Evolutionary conservation across 208 protist genomes (phyloP).

Genomic region (Trypanosoma lewisi): DNA sequence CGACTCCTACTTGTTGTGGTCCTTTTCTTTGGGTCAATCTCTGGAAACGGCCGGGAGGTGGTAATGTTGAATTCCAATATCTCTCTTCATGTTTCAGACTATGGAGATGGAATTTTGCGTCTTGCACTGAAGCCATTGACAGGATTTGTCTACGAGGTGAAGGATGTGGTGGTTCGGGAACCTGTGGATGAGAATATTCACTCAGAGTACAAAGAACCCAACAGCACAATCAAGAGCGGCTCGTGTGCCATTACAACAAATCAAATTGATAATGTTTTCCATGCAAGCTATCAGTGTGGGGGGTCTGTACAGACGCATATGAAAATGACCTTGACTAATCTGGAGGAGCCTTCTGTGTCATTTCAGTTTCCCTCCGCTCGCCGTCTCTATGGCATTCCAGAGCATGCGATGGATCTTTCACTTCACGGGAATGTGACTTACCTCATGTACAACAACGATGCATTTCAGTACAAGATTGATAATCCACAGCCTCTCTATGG

Average conservation of each 20-base stretch:
- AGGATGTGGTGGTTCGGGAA: constrained; percentile 23
- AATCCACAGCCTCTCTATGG: constrained; percentile 96
- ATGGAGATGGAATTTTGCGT: constrained; percentile 40
- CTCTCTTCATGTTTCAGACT: constrained; percentile 31
- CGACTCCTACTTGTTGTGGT: neutral
- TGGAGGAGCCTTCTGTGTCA: constrained; percentile 18
- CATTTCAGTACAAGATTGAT: constrained; percentile 97
- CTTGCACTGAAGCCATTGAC: constrained; percentile 33
- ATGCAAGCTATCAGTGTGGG: constrained; percentile 18
- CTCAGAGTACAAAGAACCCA: constrained; percentile 10
- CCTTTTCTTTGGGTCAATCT: neutral
- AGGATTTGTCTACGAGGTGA: constrained; percentile 36
- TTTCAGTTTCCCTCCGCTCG: constrained; percentile 51
- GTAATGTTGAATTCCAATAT: constrained; percentile 16
- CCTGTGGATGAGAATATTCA: neutral
- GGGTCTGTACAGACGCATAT: constrained; percentile 7
- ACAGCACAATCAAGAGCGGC: constrained; percentile 9
- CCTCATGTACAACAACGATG: constrained; percentile 97
- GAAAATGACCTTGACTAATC: neutral
- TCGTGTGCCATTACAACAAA: constrained; percentile 12
- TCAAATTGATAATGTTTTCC: constrained; percentile 7
- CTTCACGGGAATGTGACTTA: constrained; percentile 83
- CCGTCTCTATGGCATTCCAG: constrained; percentile 95
- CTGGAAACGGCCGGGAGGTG: constrained; percentile 16
- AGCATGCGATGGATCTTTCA: constrained; percentile 92